Percentiles rank a stretch among this genome's conserved stretches.
Conservation (phyloP, 2,329 filamentous ascomycete species). For the Phymatotrichopsis omnivora region DNA sequence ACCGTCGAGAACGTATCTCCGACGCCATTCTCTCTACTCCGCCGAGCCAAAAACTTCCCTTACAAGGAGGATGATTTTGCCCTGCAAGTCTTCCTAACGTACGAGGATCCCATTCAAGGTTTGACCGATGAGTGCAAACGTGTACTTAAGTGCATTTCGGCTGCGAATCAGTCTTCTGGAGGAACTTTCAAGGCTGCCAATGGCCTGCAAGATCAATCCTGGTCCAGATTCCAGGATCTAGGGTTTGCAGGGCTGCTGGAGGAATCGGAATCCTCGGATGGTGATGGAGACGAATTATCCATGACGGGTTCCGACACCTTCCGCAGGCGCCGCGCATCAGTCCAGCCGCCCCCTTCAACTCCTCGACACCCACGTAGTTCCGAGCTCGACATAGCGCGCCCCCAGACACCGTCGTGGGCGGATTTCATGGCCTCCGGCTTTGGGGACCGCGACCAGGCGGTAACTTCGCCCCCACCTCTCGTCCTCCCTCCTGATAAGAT, state of each 20-base stretch:
- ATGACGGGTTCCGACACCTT: conserved; percentile 24
- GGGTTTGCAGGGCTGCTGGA: conserved; percentile 72
- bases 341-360: conserved; percentile 17
- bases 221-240: conserved; percentile 93
- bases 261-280: conserved; percentile 41
- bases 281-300: conserved; percentile 29
- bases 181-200: conserved; percentile 62
- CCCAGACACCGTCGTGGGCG: conserved; percentile 95
- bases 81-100: conserved; percentile 76
- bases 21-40: conserved; percentile 81
- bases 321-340: conserved; percentile 23
- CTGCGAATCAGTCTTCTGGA: conserved; percentile 73
- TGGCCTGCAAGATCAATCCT: conserved; percentile 72
- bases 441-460: conserved; percentile 52
- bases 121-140: conserved; percentile 89
- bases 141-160: conserved; percentile 79
- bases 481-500: conserved; percentile 86
- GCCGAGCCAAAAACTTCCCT: conserved; percentile 87
- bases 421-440: conserved; percentile 95
- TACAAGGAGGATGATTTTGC: conserved; percentile 80
- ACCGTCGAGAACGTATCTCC: conserved; percentile 92
- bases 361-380: conserved; percentile 7
- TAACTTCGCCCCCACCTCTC: conserved; percentile 53
- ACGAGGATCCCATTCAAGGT: conserved; percentile 76
- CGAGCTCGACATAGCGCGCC: conserved; percentile 46